Evolutionary conservation across 352 stramenopile genomes (phyloP).

Genomic region (Bremia lactucae): DNA sequence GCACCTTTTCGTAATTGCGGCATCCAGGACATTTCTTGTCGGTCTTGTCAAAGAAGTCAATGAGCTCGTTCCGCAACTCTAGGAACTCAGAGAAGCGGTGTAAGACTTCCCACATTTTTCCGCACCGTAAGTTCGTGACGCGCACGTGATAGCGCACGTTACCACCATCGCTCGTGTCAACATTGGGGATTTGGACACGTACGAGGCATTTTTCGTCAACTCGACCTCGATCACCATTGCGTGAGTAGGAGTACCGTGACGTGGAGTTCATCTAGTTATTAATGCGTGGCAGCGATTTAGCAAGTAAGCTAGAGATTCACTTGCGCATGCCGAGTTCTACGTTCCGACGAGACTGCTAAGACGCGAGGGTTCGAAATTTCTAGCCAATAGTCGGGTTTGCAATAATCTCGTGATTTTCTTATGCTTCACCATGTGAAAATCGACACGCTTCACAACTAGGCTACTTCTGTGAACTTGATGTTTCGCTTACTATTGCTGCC

Average conservation of each 20-base stretch:
- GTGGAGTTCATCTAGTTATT: slow-evolving; percentile 33
- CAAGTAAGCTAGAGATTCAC: slow-evolving; percentile 16
- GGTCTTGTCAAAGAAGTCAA: slow-evolving; percentile 45
- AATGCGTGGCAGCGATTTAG: slow-evolving; percentile 1
- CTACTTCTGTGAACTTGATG: too few species aligned
- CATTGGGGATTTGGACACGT: slow-evolving; percentile 46
- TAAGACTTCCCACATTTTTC: slow-evolving; percentile 55
- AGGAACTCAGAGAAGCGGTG: slow-evolving; percentile 81
- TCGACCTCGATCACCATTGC: slow-evolving; percentile 51
- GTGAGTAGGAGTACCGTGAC: slow-evolving; percentile 65
- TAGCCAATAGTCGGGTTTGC: too few species aligned
- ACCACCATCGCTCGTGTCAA: slow-evolving; percentile 27
- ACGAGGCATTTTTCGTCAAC: slow-evolving; percentile 65
- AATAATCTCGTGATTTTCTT: too few species aligned
- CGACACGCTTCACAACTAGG: too few species aligned
- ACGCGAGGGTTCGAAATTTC: slow-evolving; percentile 4
- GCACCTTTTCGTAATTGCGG: slow-evolving; percentile 73
- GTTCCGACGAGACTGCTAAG: too few species aligned
- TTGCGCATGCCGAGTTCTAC: slow-evolving; percentile 14
- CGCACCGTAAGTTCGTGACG: slow-evolving; percentile 53
- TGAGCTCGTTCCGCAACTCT: slow-evolving; percentile 51
- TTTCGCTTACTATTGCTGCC: too few species aligned
- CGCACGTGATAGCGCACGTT: slow-evolving; percentile 63
- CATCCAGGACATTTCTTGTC: slow-evolving; percentile 72
- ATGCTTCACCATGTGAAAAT: too few species aligned